Evolutionary conservation across 768 basidiomycete genomes (phyloP).

Genomic region (Boletellus ananas): DNA sequence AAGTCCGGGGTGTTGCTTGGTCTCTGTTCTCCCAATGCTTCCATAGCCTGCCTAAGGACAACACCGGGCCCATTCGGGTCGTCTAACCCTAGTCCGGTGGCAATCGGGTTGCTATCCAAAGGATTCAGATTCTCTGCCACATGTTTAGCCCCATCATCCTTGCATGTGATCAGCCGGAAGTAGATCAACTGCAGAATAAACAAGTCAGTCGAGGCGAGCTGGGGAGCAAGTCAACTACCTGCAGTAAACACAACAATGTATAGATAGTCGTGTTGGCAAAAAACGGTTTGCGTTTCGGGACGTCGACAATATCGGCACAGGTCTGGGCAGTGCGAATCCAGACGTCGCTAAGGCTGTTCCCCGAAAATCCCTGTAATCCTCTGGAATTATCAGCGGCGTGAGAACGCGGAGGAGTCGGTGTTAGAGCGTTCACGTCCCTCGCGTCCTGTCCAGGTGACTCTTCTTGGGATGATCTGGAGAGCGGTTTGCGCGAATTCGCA

Average conservation of each 20-base stretch:
- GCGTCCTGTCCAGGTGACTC: slow-evolving; percentile 36
- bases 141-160: slow-evolving; percentile 70
- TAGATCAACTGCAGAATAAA: slow-evolving; percentile 68
- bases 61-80: slow-evolving; percentile 75
- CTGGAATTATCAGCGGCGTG: slow-evolving; percentile 2
- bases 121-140: slow-evolving; percentile 64
- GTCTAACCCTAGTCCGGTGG: slow-evolving; percentile 79
- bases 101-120: slow-evolving; percentile 73
- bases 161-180: slow-evolving; percentile 81
- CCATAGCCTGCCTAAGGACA: slow-evolving; percentile 61
- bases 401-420: slow-evolving; percentile 12
- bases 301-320: slow-evolving; percentile 25
- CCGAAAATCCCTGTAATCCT: background rate
- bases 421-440: slow-evolving; percentile 30
- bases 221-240: slow-evolving; percentile 45
- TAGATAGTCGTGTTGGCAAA: slow-evolving; percentile 95
- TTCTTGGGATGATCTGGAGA: slow-evolving; percentile 73
- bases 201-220: slow-evolving; percentile 3
- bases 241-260: slow-evolving; percentile 79
- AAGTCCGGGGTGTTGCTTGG: slow-evolving; percentile 52
- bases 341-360: slow-evolving; percentile 38
- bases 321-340: slow-evolving; percentile 50
- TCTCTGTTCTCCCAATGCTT: slow-evolving; percentile 50
- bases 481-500: slow-evolving; percentile 72
- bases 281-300: slow-evolving; percentile 53